Evolutionary conservation across 139 green algal genomes (phyloP).

Genomic region (Pedinophyceae sp.): DNA sequence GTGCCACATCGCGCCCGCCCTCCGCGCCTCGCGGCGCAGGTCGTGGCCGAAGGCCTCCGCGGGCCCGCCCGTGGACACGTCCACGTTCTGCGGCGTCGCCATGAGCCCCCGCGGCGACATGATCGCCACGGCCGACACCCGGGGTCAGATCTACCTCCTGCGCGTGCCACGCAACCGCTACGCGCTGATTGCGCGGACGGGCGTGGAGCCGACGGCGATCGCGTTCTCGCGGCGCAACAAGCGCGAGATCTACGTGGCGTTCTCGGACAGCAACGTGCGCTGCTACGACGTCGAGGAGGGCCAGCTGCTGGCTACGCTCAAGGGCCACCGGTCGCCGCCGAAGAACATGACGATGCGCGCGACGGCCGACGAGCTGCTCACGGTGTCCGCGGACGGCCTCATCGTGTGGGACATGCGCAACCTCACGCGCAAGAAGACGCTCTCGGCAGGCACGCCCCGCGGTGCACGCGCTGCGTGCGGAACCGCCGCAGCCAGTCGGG

Average conservation of each 20-base stretch:
- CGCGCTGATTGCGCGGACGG: not conserved
- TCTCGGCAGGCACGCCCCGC: too few species aligned
- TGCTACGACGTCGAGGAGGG: slow-evolving; percentile 3
- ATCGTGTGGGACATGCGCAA: slow-evolving; percentile 3
- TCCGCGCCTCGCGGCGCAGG: too few species aligned
- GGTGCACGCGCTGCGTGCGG: too few species aligned
- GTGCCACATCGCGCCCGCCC: too few species aligned
- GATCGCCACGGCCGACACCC: slow-evolving; percentile 2
- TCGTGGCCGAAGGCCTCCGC: not conserved
- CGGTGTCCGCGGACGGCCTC: not conserved
- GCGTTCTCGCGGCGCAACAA: not conserved
- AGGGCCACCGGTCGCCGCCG: not conserved
- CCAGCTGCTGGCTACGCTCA: slow-evolving; percentile 3
- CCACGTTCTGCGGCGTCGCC: not conserved
- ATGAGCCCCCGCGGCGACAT: slow-evolving; percentile 2
- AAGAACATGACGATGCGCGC: not conserved
- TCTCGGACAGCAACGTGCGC: not conserved
- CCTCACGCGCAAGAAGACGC: not conserved
- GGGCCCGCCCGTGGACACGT: too few species aligned
- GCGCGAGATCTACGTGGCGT: slow-evolving; percentile 1
- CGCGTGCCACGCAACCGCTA: slow-evolving; percentile 3
- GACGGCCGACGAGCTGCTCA: slow-evolving; percentile 4
- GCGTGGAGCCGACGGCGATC: not conserved
- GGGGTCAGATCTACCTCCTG: slow-evolving; percentile 1
- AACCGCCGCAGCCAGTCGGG: too few species aligned